Base-by-base conservation (phyloP, 768 basidiomycete genomes). In the Suillus alpinus region DNA sequence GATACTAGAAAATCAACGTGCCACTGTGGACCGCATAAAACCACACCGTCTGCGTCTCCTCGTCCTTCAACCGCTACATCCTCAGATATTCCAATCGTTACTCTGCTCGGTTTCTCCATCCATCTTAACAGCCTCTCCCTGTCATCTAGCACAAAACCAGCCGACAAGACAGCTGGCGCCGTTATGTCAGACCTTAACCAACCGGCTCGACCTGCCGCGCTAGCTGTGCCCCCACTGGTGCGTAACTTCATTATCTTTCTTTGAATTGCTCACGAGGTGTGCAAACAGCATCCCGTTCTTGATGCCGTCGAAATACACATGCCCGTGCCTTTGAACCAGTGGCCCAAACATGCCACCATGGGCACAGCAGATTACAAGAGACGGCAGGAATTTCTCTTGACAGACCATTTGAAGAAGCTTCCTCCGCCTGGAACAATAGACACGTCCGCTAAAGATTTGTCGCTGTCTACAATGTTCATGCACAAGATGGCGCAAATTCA, bases 11-110 rank as follows among this genome's bases (percentile, higher is more conserved):
- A 64, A 51, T 62, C 67, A 62, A 60, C 56, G 62, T 62, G 64
- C 68, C 71, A 71, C 70, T 68, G 71, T 75, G 59, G 65, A 51
- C 53, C 23, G 58, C 66, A 74, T 74, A 75, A 74, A 74, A 51
- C 57, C n/a, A 51, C 58, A 51, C 50, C 41, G 36, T 16, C 37
- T 55, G 36, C 16, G 53, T 39, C 37, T 55, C 23, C 51, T 14
- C 23, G 44, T 10, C 26, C 49, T 60, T 43, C 40, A 44, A 36
- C 58, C 36, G 36, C 41, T 55, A 56, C 50, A 31, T 59, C 7
- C 18, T 34, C 56, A 47, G 50, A 36, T 36, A 55, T 23, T 23
- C 16, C 34, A 37, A 55, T 26, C 23, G 23, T 55, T 55, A 39
- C 36, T 26, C 52, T 23, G n/a, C 32, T 34, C n/a, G 7, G 20